phyloP scores from a whole-genome alignment of 2,329 filamentous ascomycete genomes.

The Apiospora malaysiana region DNA sequence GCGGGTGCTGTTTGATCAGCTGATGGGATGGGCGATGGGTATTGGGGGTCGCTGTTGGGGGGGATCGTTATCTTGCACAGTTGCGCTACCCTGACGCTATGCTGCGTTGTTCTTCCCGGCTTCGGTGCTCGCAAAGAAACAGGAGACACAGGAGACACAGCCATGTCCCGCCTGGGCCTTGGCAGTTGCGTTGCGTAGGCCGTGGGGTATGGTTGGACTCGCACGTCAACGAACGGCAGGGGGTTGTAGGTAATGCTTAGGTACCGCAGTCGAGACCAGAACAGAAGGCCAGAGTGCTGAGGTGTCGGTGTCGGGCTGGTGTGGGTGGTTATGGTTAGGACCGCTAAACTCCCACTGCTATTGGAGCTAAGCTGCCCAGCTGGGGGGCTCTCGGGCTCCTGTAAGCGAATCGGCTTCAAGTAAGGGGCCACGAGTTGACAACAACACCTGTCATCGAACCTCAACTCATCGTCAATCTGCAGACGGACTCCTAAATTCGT shows the following conservation, averaged over 20 bases:
- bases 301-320: background rate
- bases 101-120: slow-evolving; percentile 13
- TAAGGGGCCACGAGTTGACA: slow-evolving; percentile 3
- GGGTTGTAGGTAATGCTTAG: background rate
- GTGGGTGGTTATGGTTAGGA: background rate
- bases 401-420: slow-evolving; percentile 2
- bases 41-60: slow-evolving; percentile 21
- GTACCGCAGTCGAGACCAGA: background rate
- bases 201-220: background rate
- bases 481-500: background rate
- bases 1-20: slow-evolving; percentile 22
- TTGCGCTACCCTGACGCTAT: slow-evolving; percentile 5
- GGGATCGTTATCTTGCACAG: slow-evolving; percentile 17
- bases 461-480: background rate
- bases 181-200: background rate
- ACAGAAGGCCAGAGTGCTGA: background rate
- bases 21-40: slow-evolving; percentile 22
- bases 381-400: background rate
- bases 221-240: background rate
- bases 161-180: slow-evolving; percentile 15
- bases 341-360: slow-evolving; percentile 13
- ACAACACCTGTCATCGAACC: background rate
- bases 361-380: background rate
- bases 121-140: slow-evolving; percentile 8
- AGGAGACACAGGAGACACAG: background rate